Evolutionary conservation across 2,329 filamentous ascomycete species (phyloP).

Genomic region (Cladophialophora yegresii): DNA sequence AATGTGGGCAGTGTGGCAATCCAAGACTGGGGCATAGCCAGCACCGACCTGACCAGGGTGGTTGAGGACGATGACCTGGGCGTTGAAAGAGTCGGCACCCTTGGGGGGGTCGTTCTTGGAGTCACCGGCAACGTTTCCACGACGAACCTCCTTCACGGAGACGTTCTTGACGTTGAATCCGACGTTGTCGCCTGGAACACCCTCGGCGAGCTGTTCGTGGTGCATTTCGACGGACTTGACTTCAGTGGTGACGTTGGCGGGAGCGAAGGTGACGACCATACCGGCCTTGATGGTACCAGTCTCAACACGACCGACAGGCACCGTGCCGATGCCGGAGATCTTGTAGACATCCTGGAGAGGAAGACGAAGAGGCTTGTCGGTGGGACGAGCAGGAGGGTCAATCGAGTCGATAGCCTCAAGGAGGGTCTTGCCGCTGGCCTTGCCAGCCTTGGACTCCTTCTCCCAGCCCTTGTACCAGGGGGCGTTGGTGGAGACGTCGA

Average conservation of each 20-base stretch:
- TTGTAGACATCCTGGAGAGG: slow-evolving; percentile 99
- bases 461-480: slow-evolving; percentile 99
- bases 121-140: slow-evolving; percentile 99
- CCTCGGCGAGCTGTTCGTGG: slow-evolving; percentile 97
- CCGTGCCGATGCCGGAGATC: slow-evolving; percentile 99
- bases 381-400: slow-evolving; percentile 86
- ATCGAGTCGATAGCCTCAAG: slow-evolving; percentile 98
- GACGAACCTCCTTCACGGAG: slow-evolving; percentile 99
- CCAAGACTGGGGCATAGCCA: slow-evolving; percentile 97
- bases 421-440: slow-evolving; percentile 92
- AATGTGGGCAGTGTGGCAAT: slow-evolving; percentile 99
- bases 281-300: slow-evolving; percentile 89
- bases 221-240: slow-evolving; percentile 99
- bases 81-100: slow-evolving; percentile 92
- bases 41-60: slow-evolving; percentile 99
- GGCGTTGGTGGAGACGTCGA: slow-evolving; percentile 83
- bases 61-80: slow-evolving; percentile 99
- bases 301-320: slow-evolving; percentile 99
- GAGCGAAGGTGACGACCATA: slow-evolving; percentile 93
- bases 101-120: slow-evolving; percentile 98
- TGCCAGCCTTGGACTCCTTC: slow-evolving; percentile 92
- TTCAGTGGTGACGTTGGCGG: slow-evolving; percentile 99
- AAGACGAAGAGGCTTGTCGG: slow-evolving; percentile 99
- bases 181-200: slow-evolving; percentile 99
- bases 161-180: slow-evolving; percentile 99